A percentile compares a stretch with the other conserved stretches of the same genome.
These are phyloP conservation scores for Mantamonas sphyraenae DNA, from an alignment of 78 protist genomes.

Conservation along the genomic window DNA sequence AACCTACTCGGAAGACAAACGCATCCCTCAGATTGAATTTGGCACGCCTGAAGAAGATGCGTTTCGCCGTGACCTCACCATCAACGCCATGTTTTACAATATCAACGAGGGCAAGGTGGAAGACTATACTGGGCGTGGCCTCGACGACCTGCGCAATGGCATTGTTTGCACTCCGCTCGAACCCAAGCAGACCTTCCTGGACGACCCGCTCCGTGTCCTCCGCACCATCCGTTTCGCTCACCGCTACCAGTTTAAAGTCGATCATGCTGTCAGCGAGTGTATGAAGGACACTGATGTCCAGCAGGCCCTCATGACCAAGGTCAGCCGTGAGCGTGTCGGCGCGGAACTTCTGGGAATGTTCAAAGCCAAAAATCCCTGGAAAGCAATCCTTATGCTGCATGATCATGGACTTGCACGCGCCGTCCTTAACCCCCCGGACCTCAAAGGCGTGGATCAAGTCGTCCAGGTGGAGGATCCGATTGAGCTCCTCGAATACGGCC, in stretches of 20 bases:
- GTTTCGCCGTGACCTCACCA: constrained; percentile 86
- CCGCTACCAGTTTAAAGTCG: constrained; percentile 52
- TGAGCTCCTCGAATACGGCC: no score
- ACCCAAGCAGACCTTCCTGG: constrained; percentile 77
- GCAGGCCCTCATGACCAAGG: constrained; percentile 49
- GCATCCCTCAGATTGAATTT: constrained; percentile 66
- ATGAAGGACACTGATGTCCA: background rate
- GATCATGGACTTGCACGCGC: background rate
- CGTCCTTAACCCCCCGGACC: no score
- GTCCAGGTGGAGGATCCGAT: no score
- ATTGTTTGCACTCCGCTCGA: constrained; percentile 79
- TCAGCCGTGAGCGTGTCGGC: constrained; percentile 64
- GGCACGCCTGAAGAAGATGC: constrained; percentile 91
- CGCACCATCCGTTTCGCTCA: constrained; percentile 82
- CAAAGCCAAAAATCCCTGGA: background rate
- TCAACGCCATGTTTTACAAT: constrained; percentile 90
- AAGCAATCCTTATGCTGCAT: background rate
- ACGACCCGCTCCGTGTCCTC: constrained; percentile 92
- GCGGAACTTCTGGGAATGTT: constrained; percentile 59
- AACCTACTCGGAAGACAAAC: constrained; percentile 49
- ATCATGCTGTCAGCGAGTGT: constrained; percentile 28
- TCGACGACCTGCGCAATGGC: constrained; percentile 53
- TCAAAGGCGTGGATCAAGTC: no score
- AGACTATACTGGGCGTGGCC: constrained; percentile 66
- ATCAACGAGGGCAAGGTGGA: constrained; percentile 54